Evolutionary conservation across 139 green algal species (phyloP), one percentile per base, ranked within the genome.

Genomic region (Medakamo hakoo): DNA sequence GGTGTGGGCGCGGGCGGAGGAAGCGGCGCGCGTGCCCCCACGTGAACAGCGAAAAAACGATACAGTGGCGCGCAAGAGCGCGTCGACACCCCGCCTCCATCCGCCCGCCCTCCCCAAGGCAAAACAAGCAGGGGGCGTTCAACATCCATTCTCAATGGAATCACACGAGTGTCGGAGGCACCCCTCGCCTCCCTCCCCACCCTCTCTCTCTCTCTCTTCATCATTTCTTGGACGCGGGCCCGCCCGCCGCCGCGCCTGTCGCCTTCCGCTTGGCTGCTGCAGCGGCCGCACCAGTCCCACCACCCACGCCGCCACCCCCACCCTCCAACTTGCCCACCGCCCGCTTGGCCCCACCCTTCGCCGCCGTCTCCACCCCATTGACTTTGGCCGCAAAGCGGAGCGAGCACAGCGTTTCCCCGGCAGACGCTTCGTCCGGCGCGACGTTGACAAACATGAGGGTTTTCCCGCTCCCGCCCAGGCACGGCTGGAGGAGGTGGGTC

Each of bases 401-500:
- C 25, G 86, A 91, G 73, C 81, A 91, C 59, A 95, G 73, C 32
- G 76, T 87, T 75, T 95, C 89, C 59, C 64, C 58, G 18, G 80
- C 76, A 29, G 74, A 85, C 16, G 78, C 75, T 0, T 78, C 72
- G 77, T 96, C 88, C 2, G 86, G 86, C 70, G 89, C 92, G 76
- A 96, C 79, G 78, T 96, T 93, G 27, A 94, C 85, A 66, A 95
- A 90, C 90, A 97, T 95, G 3, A 95, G 80, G 25, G 88, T 96
- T 74, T 95, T 96, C 65, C 87, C 89, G 52, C 74, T 71, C 64
- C 62, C 66, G 32, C 70, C 66, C 27, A 72, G 66, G 48, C 66
- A 72, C 14, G 66, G 68, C 75, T 81, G 70, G 28, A 97, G 78
- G 40, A 97, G 78, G 70, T 95, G 89, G 1, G 91, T 97, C 24